phyloP scores from a whole-genome alignment of 139 green algal genomes.

The Bryopsis sp. region DNA sequence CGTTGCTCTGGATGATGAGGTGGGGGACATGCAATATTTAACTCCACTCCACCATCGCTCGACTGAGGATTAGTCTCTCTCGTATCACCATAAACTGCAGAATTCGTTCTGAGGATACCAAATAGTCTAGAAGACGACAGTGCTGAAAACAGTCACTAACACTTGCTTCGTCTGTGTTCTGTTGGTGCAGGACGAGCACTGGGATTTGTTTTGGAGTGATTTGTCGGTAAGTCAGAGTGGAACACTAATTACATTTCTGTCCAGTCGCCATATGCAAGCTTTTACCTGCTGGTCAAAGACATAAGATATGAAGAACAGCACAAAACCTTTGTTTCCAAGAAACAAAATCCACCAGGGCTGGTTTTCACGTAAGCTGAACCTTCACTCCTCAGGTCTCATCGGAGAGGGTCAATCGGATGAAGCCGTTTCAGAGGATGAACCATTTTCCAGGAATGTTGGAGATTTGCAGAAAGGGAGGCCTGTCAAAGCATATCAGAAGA shows the following conservation, averaged over 20 bases:
- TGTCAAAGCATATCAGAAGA: constrained; percentile 30
- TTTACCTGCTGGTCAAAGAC: neutral
- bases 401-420: constrained; percentile 35
- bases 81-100: neutral
- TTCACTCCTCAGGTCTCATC: constrained; percentile 22
- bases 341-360: neutral
- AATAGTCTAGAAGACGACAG: neutral
- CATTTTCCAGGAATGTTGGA: constrained; percentile 49
- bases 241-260: neutral
- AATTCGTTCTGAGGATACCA: neutral
- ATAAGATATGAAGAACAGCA: neutral
- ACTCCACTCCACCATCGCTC: neutral
- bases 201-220: constrained; percentile 30
- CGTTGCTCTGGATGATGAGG: constrained; percentile 16
- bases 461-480: constrained; percentile 41
- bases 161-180: neutral
- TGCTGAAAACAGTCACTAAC: neutral
- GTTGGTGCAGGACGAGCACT: constrained; percentile 8
- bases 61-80: neutral
- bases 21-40: neutral
- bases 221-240: constrained; percentile 23
- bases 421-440: constrained; percentile 41
- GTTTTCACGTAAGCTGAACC: neutral
- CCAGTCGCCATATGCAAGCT: constrained; percentile 2
- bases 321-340: neutral